Evolutionary conservation across 2,329 filamentous ascomycete species (phyloP).

Genomic region (Pezicula carpinea): DNA sequence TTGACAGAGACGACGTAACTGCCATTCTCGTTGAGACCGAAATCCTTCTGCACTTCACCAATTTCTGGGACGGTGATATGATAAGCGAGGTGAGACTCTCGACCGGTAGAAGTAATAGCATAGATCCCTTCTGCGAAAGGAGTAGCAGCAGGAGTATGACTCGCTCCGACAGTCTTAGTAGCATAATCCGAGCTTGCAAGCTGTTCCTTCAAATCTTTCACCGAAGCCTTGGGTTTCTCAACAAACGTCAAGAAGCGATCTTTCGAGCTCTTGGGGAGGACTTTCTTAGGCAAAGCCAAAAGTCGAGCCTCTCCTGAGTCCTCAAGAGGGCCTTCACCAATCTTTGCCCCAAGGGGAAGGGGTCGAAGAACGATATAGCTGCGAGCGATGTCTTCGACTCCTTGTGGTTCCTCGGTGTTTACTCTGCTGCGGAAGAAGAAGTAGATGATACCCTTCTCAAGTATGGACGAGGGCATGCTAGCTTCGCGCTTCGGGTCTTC

Average conservation of each 20-base stretch:
- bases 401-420: slow-evolving; percentile 63
- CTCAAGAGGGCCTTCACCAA: slow-evolving; percentile 46
- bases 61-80: slow-evolving; percentile 71
- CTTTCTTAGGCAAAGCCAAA: slow-evolving; percentile 79
- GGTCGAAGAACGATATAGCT: slow-evolving; percentile 78
- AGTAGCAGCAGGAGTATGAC: slow-evolving; percentile 60
- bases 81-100: slow-evolving; percentile 74
- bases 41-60: slow-evolving; percentile 67
- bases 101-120: slow-evolving; percentile 66
- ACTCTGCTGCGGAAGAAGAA: slow-evolving; percentile 84
- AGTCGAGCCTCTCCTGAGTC: slow-evolving; percentile 62
- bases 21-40: slow-evolving; percentile 67
- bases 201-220: slow-evolving; percentile 65
- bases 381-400: slow-evolving; percentile 68
- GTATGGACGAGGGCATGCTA: slow-evolving; percentile 46
- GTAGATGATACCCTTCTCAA: slow-evolving; percentile 88
- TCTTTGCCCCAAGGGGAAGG: slow-evolving; percentile 61
- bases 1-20: slow-evolving; percentile 77
- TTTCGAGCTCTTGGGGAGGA: slow-evolving; percentile 61
- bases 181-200: slow-evolving; percentile 65
- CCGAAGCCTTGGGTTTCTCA: slow-evolving; percentile 63
- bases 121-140: slow-evolving; percentile 86
- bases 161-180: slow-evolving; percentile 65
- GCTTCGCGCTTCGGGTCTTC: slow-evolving; percentile 30
- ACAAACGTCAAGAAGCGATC: slow-evolving; percentile 81